Base-by-base conservation (phyloP, 164 flowering plant species). In the Kingdonia uniflora region DNA sequence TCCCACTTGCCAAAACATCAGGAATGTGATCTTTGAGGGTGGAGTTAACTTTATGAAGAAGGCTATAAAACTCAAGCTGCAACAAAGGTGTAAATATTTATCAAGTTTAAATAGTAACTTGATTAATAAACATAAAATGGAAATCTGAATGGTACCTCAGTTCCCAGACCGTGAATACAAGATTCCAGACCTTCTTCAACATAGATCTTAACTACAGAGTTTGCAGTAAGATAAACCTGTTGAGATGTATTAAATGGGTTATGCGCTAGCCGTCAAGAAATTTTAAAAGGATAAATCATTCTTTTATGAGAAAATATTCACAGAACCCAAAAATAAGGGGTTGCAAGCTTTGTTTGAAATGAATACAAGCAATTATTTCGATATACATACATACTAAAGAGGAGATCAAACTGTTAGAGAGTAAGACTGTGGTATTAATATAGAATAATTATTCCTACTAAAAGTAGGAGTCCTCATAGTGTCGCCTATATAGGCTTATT, bases 101-200 rank as follows among this genome's bases (percentile, higher is more conserved):
- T 17, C 23, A 39, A 11, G 41, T 23, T 15, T 11, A 15, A 16
- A 52, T n/a, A 19, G 19, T 16, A 25, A 21, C 1, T 47, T 4
- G 20, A 24, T 19, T 49, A 33, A 49, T 13, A 54, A 37, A 23
- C 26, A 3, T 22, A 17, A 47, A 47, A 47, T 38, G 14, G 6
- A 22, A 39, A 14, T 42, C 39, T 26, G 14, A 19, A 58, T 37
- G 7, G 45, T 78, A 84, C 98, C 95, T 87, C 96, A 38, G 94
- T 71, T 54, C 87, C 96, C 61, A 92, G 68, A 69, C 83, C 61
- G 68, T 84, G 68, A 51, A 92, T 55, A 29, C 90, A 78, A 65
- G 80, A 66, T 66, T 85, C 90, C 54, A 84, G 63, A 6, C 98
- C 98, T 42, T 66, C 95, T 75, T 91, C 98, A 52, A 80, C 90